These are phyloP conservation scores for Beta corolliflora DNA, from an alignment of 179 eudicot species.

Conservation along the genomic window DNA sequence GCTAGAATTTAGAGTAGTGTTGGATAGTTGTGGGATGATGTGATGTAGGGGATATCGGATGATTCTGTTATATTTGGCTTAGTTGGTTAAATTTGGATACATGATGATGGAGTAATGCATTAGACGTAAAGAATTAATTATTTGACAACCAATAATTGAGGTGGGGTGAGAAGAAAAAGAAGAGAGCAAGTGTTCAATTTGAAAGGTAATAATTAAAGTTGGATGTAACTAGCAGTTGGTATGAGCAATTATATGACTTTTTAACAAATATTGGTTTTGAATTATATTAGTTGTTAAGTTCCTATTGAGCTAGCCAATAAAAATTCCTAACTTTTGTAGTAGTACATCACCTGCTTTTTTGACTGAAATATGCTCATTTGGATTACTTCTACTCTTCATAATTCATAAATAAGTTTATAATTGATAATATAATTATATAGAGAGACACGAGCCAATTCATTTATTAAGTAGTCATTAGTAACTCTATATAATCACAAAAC, in stretches of 20 bases:
- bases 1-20: slow-evolving; percentile 9
- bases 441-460: too few species aligned
- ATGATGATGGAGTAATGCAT: neutral
- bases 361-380: too few species aligned
- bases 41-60: slow-evolving; percentile 13
- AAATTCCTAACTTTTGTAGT: neutral
- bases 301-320: neutral
- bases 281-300: slow-evolving; percentile 17
- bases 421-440: too few species aligned
- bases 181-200: neutral
- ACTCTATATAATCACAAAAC: too few species aligned
- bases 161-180: neutral
- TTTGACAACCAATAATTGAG: slow-evolving; percentile 12
- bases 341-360: too few species aligned
- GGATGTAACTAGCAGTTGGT: slow-evolving; percentile 30
- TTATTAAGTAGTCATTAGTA: too few species aligned
- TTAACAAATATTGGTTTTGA: too few species aligned
- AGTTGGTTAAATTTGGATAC: slow-evolving; percentile 8
- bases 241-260: slow-evolving; percentile 21
- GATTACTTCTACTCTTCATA: too few species aligned
- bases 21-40: slow-evolving; percentile 10
- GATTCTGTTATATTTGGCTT: too few species aligned
- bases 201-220: neutral
- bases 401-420: too few species aligned
- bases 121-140: slow-evolving; percentile 4